Conservation (phyloP, 768 basidiomycete genomes). For the Leccinum ochraceum region DNA sequence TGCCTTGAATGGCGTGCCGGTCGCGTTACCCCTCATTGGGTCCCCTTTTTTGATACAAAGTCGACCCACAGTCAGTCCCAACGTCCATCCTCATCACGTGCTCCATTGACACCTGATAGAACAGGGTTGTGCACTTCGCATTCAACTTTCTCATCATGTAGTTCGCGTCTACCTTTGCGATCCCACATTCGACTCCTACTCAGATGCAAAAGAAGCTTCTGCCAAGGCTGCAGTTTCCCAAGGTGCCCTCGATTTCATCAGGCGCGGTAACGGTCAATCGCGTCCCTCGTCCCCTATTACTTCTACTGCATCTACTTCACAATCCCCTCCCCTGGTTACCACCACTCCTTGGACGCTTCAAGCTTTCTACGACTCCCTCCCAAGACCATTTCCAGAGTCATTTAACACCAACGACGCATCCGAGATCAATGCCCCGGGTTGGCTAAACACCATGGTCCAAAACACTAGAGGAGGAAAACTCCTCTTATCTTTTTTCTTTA, state of each 20-base stretch:
- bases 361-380: constrained; percentile 63
- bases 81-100: background rate
- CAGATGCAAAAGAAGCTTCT: constrained; percentile 52
- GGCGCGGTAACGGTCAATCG: constrained; percentile 52
- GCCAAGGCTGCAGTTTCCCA: constrained; percentile 54
- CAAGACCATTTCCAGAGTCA: constrained; percentile 60
- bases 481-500: constrained; percentile 45
- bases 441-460: constrained; percentile 54
- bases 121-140: constrained; percentile 57
- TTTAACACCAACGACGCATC: constrained; percentile 45
- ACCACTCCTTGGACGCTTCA: constrained; percentile 45
- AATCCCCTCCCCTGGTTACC: constrained; percentile 2
- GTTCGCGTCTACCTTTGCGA: constrained; percentile 53
- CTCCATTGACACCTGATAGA: constrained; percentile 31
- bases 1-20: constrained; percentile 57
- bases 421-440: constrained; percentile 56
- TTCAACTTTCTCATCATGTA: constrained; percentile 52
- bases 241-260: constrained; percentile 60
- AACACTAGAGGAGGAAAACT: constrained; percentile 51
- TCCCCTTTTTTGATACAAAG: constrained; percentile 48
- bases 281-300: constrained; percentile 33
- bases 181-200: constrained; percentile 40
- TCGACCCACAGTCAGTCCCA: constrained; percentile 41
- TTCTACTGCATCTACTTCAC: constrained; percentile 6
- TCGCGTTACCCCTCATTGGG: constrained; percentile 54